Evolutionary conservation across 2,329 filamentous ascomycete genomes (phyloP).

Genomic region (Colletotrichum godetiae): DNA sequence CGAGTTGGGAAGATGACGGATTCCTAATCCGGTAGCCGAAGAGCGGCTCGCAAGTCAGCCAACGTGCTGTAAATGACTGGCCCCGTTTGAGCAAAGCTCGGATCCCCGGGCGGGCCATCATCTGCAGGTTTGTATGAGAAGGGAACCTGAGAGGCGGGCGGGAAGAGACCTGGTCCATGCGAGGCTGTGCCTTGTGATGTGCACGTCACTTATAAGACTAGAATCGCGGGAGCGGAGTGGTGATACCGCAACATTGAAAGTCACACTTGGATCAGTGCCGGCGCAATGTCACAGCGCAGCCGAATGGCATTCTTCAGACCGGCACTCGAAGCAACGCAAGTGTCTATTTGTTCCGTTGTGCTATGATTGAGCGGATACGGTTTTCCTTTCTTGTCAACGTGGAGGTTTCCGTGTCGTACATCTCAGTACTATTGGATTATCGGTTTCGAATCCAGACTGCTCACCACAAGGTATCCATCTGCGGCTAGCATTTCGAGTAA

Average conservation of each 20-base stretch:
- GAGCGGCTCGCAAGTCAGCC: neutral
- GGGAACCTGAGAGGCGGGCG: neutral
- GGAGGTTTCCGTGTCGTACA: too few species aligned
- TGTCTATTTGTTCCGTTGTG: neutral
- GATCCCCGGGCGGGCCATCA: neutral
- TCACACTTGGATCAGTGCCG: constrained; percentile 2
- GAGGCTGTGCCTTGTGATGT: neutral
- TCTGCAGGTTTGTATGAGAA: neutral
- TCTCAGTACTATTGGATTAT: too few species aligned
- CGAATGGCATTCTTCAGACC: neutral
- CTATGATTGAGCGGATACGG: too few species aligned
- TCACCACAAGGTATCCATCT: neutral
- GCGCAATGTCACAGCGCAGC: neutral
- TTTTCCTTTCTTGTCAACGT: neutral
- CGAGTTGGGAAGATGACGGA: neutral
- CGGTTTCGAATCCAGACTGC: neutral
- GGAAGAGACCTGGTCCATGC: neutral
- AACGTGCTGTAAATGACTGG: neutral
- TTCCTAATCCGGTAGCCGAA: neutral
- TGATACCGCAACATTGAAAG: neutral
- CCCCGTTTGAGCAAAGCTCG: neutral
- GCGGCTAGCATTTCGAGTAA: constrained; percentile 7
- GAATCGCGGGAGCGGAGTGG: neutral
- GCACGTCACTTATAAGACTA: neutral
- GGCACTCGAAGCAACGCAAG: neutral